phyloP scores from a whole-genome alignment of 2,329 filamentous ascomycete species.

The Colletotrichum cordylinicola region DNA sequence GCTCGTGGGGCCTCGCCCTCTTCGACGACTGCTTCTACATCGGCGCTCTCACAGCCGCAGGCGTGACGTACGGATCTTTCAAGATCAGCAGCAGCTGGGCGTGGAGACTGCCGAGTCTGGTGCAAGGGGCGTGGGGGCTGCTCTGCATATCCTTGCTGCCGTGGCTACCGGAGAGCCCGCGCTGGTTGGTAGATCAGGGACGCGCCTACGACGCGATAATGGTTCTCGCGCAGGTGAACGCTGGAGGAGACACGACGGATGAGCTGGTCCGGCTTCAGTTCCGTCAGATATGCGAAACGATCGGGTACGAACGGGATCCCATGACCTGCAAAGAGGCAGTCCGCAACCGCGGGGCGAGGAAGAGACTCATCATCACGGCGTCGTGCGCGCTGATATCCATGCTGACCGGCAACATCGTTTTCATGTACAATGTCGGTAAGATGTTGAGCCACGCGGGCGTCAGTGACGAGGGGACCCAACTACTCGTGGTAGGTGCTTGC shows the following conservation, averaged over 20 bases:
- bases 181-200: constrained; percentile 4
- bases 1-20: background rate
- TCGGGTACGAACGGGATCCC: background rate
- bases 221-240: background rate
- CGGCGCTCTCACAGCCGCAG: background rate
- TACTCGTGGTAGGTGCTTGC: background rate
- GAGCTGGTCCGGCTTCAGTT: constrained; percentile 2
- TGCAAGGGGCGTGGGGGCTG: background rate
- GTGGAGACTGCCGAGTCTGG: background rate
- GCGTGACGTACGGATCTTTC: background rate
- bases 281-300: constrained; percentile 1
- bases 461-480: background rate
- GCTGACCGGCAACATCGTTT: background rate
- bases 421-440: background rate
- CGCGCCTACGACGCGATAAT: background rate
- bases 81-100: background rate
- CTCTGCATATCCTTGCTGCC: background rate
- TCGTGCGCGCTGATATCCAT: background rate
- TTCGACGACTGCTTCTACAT: constrained; percentile 3
- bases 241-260: background rate
- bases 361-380: background rate
- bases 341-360: background rate
- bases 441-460: background rate
- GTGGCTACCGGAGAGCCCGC: constrained; percentile 5
- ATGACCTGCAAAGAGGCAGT: background rate